A percentile compares a stretch with the other conserved stretches of the same genome.
Conservation (phyloP, 176 grass and related monocot species). For the Leersia perrieri region DNA sequence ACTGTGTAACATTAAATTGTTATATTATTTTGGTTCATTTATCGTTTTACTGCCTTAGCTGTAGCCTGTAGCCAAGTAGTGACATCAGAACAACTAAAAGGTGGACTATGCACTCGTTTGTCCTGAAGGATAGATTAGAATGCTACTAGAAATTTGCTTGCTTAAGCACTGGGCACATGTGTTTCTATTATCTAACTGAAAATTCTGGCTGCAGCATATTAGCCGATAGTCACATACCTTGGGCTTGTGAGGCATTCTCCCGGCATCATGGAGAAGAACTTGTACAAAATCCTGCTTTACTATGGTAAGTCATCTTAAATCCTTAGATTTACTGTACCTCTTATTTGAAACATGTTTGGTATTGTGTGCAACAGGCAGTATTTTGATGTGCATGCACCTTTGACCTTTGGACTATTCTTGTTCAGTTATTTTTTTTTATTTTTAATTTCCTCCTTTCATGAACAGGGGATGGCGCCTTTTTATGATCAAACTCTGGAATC, state of each 20-base stretch:
- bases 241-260: slow-evolving; percentile 75
- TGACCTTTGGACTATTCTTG: background rate
- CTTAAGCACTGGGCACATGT: background rate
- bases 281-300: slow-evolving; percentile 38
- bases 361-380: background rate
- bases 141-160: background rate
- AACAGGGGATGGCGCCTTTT: slow-evolving; percentile 70
- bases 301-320: slow-evolving; percentile 35
- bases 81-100: background rate
- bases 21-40: background rate
- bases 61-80: background rate
- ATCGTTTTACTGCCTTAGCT: background rate
- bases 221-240: slow-evolving; percentile 72
- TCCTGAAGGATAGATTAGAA: background rate
- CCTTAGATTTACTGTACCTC: background rate
- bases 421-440: background rate
- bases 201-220: slow-evolving; percentile 46
- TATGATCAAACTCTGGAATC: slow-evolving; percentile 93
- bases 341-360: background rate
- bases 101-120: background rate
- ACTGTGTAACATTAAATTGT: background rate
- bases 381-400: background rate
- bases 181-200: slow-evolving; percentile 15
- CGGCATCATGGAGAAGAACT: slow-evolving; percentile 59
- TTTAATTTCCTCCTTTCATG: background rate